These are phyloP conservation scores for Exophiala calicioides DNA, from an alignment of 2,329 filamentous ascomycete species.

Conservation along the genomic window DNA sequence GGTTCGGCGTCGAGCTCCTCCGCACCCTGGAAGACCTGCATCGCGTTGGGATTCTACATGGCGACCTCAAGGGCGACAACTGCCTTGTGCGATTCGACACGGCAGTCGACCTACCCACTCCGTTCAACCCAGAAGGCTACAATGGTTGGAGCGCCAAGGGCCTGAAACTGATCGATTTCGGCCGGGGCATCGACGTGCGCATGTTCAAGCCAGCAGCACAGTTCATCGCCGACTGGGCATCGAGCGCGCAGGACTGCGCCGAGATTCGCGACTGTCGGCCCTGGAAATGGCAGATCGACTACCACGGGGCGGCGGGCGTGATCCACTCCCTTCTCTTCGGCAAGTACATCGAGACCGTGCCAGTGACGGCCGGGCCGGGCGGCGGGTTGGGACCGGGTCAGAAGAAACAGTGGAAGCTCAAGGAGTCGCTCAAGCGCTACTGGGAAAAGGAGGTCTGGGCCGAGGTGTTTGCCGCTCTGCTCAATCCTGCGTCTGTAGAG, in stretches of 20 bases:
- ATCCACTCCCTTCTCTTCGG: conserved; percentile 90
- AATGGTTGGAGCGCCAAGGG: conserved; percentile 81
- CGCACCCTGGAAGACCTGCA: conserved; percentile 88
- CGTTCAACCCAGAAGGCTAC: conserved; percentile 72
- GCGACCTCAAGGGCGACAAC: conserved; percentile 94
- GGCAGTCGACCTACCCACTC: conserved; percentile 50
- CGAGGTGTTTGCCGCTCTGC: conserved; percentile 76
- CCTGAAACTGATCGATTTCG: conserved; percentile 88
- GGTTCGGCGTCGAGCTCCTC: conserved; percentile 88
- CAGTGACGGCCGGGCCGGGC: conserved; percentile 17
- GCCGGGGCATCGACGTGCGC: conserved; percentile 89
- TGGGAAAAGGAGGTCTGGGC: conserved; percentile 94
- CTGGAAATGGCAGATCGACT: conserved; percentile 98
- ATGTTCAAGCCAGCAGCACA: conserved; percentile 74
- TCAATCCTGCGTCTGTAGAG: conserved; percentile 71
- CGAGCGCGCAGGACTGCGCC: conserved; percentile 80
- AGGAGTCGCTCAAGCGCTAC: conserved; percentile 85
- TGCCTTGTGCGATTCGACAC: conserved; percentile 75
- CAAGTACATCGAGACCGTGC: conserved; percentile 82
- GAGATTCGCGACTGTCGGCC: conserved; percentile 93
- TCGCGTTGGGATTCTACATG: conserved; percentile 75
- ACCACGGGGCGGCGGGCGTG: conserved; percentile 86
- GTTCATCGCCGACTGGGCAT: conserved; percentile 97
- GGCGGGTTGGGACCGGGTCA: conserved; percentile 28
- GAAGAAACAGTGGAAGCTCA: conserved; percentile 73